Evolutionary conservation across 768 basidiomycete genomes (phyloP).

Genomic region (Cystofilobasidium bisporidii): DNA sequence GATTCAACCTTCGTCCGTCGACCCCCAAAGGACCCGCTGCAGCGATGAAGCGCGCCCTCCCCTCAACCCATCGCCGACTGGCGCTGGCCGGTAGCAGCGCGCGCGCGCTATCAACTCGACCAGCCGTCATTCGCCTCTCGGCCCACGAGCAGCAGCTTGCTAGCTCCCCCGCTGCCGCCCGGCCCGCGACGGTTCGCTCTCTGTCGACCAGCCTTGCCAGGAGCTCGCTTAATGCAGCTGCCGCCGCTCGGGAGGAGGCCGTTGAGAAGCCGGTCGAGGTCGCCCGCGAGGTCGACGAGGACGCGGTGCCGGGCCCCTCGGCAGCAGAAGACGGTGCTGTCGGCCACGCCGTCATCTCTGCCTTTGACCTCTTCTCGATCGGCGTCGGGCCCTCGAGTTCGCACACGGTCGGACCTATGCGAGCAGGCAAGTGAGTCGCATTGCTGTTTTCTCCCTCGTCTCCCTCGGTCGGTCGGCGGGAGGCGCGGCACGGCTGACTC

Average conservation of each 20-base stretch:
- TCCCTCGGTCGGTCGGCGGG: neutral
- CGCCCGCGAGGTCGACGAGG: neutral
- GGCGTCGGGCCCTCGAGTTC: conserved; percentile 53
- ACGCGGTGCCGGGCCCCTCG: neutral
- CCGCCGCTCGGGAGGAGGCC: neutral
- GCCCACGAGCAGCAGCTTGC: too few relatives aligned
- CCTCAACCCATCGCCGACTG: neutral
- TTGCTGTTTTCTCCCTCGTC: too few relatives aligned
- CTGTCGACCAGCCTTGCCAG: neutral
- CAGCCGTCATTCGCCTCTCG: neutral
- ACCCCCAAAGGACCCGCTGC: too few relatives aligned
- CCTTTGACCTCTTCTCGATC: conserved; percentile 81
- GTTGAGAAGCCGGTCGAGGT: too few relatives aligned
- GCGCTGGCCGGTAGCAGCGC: neutral
- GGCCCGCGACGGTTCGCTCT: neutral
- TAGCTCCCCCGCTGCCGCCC: neutral
- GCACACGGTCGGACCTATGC: conserved; percentile 76
- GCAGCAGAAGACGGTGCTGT: neutral
- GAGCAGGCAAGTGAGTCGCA: conserved; percentile 26
- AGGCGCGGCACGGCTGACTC: neutral
- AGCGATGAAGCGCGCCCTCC: neutral
- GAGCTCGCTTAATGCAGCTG: neutral
- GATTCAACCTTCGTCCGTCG: too few relatives aligned
- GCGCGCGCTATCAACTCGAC: neutral
- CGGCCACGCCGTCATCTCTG: conserved; percentile 66